Percentiles rank a stretch among this genome's conserved stretches.
phyloP scores from a whole-genome alignment of 257 asterid species.

The Plantago elongata region DNA sequence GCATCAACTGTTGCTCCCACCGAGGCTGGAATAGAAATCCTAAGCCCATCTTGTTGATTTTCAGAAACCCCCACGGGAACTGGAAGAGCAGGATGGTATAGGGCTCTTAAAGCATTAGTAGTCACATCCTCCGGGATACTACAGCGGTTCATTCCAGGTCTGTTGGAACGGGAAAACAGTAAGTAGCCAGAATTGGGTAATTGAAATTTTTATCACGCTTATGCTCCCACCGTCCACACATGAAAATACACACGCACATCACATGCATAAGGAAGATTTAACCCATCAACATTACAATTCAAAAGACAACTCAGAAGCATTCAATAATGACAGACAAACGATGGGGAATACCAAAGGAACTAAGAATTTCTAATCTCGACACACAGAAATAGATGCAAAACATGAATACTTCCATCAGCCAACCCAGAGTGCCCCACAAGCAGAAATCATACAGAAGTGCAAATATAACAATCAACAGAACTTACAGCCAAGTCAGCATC shows the following conservation, averaged over 20 bases:
- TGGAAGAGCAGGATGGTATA: constrained; percentile 60
- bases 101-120: constrained; percentile 71
- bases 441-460: background rate
- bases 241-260: constrained; percentile 6
- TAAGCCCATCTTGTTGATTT: constrained; percentile 36
- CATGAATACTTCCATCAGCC: constrained; percentile 1
- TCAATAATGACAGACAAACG: too few relatives aligned
- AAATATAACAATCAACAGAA: constrained; percentile 21
- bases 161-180: constrained; percentile 30
- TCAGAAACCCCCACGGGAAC: constrained; percentile 41
- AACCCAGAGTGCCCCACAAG: background rate
- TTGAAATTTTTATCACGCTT: background rate
- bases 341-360: too few relatives aligned
- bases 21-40: constrained; percentile 33
- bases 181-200: constrained; percentile 27
- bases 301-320: too few relatives aligned
- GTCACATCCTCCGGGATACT: constrained; percentile 77
- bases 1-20: constrained; percentile 44
- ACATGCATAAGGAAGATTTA: background rate
- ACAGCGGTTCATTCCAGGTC: constrained; percentile 97
- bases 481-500: constrained; percentile 99
- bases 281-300: background rate
- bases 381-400: background rate
- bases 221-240: background rate
- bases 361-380: background rate